These are phyloP conservation scores for Gigaspora rosea DNA, from an alignment of 192 early-diverging fungal species.

Conservation along the genomic window DNA sequence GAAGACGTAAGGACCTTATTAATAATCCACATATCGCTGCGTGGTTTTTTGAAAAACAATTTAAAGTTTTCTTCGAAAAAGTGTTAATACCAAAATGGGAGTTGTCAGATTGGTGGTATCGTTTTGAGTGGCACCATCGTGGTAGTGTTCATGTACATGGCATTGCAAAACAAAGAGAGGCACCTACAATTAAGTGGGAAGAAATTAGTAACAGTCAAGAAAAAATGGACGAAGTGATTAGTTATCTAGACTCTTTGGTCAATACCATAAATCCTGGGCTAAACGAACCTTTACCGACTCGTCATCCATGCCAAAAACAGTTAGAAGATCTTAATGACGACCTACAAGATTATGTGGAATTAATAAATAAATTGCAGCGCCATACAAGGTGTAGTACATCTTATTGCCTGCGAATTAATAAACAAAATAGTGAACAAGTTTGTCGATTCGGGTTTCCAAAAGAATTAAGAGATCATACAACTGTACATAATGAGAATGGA, in stretches of 20 bases:
- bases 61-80: neutral
- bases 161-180: constrained; percentile 2
- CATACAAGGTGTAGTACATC: neutral
- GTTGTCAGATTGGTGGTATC: neutral
- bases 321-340: neutral
- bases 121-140: constrained; percentile 2
- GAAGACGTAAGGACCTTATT: neutral
- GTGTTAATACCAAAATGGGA: neutral
- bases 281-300: neutral
- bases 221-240: neutral
- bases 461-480: neutral
- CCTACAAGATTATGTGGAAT: constrained; percentile 12
- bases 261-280: neutral
- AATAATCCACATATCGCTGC: constrained; percentile 8
- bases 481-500: neutral
- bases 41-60: neutral
- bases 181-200: constrained; percentile 11
- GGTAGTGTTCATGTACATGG: neutral
- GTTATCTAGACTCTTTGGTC: neutral
- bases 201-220: neutral
- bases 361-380: constrained; percentile 6
- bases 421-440: neutral
- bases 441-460: neutral
- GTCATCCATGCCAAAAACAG: neutral
- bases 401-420: neutral